Evolutionary conservation across 2,329 filamentous ascomycete species (phyloP), one percentile per base, ranked within the genome.

Genomic region (Colletotrichum higginsianum): DNA sequence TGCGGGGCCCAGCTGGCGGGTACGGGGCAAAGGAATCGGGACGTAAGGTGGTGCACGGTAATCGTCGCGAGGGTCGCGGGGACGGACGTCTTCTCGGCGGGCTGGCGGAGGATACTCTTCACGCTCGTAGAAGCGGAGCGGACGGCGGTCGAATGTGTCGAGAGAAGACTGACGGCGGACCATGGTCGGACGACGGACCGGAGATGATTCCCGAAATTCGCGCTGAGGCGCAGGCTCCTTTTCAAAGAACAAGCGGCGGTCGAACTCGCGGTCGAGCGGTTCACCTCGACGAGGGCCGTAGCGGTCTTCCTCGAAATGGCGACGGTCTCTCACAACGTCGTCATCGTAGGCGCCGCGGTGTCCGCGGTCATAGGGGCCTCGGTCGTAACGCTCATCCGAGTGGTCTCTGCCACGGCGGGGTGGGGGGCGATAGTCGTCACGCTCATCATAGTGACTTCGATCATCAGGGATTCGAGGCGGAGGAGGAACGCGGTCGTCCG

Each of bases 121-220:
- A 23, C 87, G 83, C 52, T 92, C 86, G 65, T 85, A 86, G 75
- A 86, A 85, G 61, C 82, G 82, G 3, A 82, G 78, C 1, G 93
- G 92, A 38, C 90, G 90, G 60, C 95, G 91, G 81, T 98, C 95
- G 79, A 94, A 98, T 0, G 93, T 97, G 80, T 98, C 95, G 49
- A 98, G 86, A 63, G 94, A 97, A 16, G 94, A 97, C 80, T 97
- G 95, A 53, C 95, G 90, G 69, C 95, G 90, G 61, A 96, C 78
- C 74, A 95, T 87, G 40, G 86, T 86, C 2, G 94, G 95, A 56
- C 93, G 88, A 44, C 87, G 86, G 65, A 86, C 82, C 3, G 87
- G 88, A 12, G 88, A 86, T 5, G 86, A 81, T 52, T 80, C 82
- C 38, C 87, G 83, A 15, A 86, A 80, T 65, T 90, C 88, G 42